Percentiles rank a stretch among this genome's conserved stretches.
These are phyloP conservation scores for Salvia rosmarinus DNA, from an alignment of 257 asterid genomes.

Conservation along the genomic window DNA sequence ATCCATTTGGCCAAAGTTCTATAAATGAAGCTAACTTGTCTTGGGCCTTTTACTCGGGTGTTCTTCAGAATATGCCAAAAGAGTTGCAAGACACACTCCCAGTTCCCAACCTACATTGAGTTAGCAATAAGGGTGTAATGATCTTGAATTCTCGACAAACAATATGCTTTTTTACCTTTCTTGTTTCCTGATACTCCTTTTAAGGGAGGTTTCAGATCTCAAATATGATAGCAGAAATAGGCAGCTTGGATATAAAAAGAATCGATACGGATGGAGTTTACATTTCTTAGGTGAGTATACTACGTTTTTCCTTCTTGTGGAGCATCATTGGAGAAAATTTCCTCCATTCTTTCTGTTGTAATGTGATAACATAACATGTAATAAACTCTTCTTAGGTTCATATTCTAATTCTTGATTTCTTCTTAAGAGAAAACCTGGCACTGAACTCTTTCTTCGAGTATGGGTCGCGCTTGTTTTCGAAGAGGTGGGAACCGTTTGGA, in stretches of 20 bases:
- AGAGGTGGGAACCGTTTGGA: not conserved
- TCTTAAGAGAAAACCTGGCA: not conserved
- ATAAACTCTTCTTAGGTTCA: not conserved
- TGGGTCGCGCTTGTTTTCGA: not conserved
- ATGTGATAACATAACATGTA: slow-evolving; percentile 23
- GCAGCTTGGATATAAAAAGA: slow-evolving; percentile 19
- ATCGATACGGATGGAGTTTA: slow-evolving; percentile 16
- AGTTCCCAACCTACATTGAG: slow-evolving; percentile 24
- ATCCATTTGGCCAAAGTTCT: slow-evolving; percentile 80
- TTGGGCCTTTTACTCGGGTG: slow-evolving; percentile 71
- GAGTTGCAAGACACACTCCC: slow-evolving; percentile 15
- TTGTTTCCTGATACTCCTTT: not conserved
- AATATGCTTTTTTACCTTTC: not conserved
- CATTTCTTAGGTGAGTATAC: slow-evolving; percentile 7
- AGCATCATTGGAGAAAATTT: slow-evolving; percentile 6
- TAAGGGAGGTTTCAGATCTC: not conserved
- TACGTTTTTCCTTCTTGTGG: not conserved
- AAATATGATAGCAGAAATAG: not conserved
- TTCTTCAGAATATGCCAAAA: slow-evolving; percentile 45
- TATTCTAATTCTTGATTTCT: not conserved
- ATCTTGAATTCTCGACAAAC: not conserved
- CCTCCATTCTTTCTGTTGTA: not conserved
- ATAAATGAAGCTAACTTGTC: slow-evolving; percentile 51
- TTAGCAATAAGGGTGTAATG: not conserved
- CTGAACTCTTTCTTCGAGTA: not conserved